phyloP scores from a whole-genome alignment of 192 early-diverging fungal species.

The Coemansia sp. region DNA sequence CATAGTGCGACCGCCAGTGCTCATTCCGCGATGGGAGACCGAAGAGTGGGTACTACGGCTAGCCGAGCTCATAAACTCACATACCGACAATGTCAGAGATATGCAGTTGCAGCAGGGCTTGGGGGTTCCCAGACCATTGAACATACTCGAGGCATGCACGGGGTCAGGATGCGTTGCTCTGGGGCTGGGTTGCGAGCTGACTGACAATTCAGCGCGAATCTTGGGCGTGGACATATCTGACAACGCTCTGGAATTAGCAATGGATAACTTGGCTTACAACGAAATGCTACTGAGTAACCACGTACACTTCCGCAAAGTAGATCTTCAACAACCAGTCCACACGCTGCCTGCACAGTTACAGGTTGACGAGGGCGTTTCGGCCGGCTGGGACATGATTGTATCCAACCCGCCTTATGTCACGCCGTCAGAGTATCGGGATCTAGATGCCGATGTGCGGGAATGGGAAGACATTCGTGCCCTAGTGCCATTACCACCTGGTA shows the following conservation, averaged over 20 bases:
- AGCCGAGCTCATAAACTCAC: slow-evolving; percentile 48
- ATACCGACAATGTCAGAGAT: neutral
- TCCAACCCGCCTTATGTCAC: slow-evolving; percentile 94
- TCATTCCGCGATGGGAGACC: slow-evolving; percentile 95
- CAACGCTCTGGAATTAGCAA: slow-evolving; percentile 66
- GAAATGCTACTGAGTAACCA: slow-evolving; percentile 25
- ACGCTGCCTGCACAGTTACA: slow-evolving; percentile 9
- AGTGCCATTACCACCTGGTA: slow-evolving; percentile 36
- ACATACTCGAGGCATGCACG: slow-evolving; percentile 85
- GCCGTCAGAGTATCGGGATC: slow-evolving; percentile 61
- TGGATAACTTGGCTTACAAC: slow-evolving; percentile 55
- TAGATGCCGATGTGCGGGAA: slow-evolving; percentile 74
- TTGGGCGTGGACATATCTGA: slow-evolving; percentile 69
- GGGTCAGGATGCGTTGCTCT: slow-evolving; percentile 87
- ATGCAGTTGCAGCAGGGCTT: neutral
- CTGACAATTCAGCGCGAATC: slow-evolving; percentile 47
- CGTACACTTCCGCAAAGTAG: slow-evolving; percentile 57
- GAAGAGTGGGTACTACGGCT: slow-evolving; percentile 86
- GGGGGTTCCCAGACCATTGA: slow-evolving; percentile 34
- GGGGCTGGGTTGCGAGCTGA: slow-evolving; percentile 65
- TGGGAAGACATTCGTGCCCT: slow-evolving; percentile 89
- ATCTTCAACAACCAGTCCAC: slow-evolving; percentile 43
- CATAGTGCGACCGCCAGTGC: slow-evolving; percentile 66
- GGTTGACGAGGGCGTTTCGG: neutral
- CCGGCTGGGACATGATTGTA: slow-evolving; percentile 72